Conservation (phyloP, 176 grass and related monocot genomes). For the Thalia dealbata region DNA sequence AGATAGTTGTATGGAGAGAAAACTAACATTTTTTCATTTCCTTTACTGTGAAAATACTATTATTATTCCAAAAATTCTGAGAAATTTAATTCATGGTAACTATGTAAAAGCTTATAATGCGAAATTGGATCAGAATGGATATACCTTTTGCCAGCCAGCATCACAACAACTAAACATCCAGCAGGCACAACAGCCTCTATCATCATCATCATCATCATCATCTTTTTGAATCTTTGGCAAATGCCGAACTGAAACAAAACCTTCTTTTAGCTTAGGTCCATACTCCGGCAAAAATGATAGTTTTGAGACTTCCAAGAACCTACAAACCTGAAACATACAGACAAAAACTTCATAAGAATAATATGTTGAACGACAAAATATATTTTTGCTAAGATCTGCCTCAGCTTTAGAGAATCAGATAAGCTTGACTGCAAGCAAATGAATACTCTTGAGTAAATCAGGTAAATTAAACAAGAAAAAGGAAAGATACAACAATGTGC, state of each 20-base stretch:
- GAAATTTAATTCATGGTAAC: not conserved
- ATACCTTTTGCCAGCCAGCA: slow-evolving; percentile 93
- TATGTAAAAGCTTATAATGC: not conserved
- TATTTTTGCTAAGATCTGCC: not conserved
- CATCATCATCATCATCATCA: slow-evolving; percentile 34
- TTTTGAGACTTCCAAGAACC: slow-evolving; percentile 88
- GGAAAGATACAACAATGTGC: too few relatives aligned
- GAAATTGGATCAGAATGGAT: slow-evolving; percentile 5
- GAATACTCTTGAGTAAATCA: not conserved
- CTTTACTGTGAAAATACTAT: too few relatives aligned
- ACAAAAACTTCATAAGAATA: not conserved
- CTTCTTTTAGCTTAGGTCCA: slow-evolving; percentile 91
- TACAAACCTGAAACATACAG: slow-evolving; percentile 61
- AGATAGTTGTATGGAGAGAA: not conserved
- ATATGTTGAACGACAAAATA: not conserved
- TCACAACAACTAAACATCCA: slow-evolving; percentile 76
- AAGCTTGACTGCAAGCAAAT: not conserved
- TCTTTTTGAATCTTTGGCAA: slow-evolving; percentile 83
- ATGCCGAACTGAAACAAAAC: slow-evolving; percentile 84
- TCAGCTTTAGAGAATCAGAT: not conserved
- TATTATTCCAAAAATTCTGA: not conserved
- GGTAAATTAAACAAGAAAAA: too few relatives aligned
- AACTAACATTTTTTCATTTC: not conserved
- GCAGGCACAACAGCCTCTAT: slow-evolving; percentile 48
- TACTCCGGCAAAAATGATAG: slow-evolving; percentile 95